Percentiles rank a stretch among this genome's conserved stretches.
Conservation (phyloP, 331 rosid species). For the Cydonia oblonga region DNA sequence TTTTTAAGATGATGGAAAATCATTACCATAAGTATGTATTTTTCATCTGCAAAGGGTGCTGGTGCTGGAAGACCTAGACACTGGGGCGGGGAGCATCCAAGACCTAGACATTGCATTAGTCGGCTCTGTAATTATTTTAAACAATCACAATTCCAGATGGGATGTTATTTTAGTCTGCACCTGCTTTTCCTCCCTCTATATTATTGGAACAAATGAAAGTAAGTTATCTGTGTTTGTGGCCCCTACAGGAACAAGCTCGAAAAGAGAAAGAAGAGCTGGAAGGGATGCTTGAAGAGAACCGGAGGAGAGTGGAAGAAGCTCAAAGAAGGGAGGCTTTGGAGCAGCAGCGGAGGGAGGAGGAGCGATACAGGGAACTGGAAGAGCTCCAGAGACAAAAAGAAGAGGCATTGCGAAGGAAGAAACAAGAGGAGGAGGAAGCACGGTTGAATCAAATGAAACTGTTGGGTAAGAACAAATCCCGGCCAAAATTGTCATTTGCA, state of each 20-base stretch:
- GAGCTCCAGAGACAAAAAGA: constrained; percentile 94
- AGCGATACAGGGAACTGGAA: constrained; percentile 84
- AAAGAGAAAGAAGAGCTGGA: constrained; percentile 73
- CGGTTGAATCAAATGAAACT: constrained; percentile 72
- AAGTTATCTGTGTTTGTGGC: not conserved
- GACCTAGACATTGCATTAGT: not conserved
- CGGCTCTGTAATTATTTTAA: not conserved
- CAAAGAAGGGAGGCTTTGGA: constrained; percentile 87
- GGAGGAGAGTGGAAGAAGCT: constrained; percentile 72
- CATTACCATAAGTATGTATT: not conserved
- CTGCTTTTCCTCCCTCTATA: not conserved
- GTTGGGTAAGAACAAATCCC: constrained; percentile 87
- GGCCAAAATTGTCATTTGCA: constrained; percentile 89
- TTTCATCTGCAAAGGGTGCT: not conserved
- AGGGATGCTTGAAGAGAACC: constrained; percentile 77
- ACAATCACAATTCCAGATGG: not conserved
- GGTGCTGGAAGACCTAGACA: too few species aligned
- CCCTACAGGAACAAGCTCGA: constrained; percentile 58
- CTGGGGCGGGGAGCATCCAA: not conserved
- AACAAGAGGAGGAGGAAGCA: constrained; percentile 82
- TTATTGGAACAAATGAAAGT: not conserved
- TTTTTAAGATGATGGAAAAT: not conserved
- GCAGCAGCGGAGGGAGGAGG: constrained; percentile 89
- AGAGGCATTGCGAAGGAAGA: constrained; percentile 77
- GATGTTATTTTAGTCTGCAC: not conserved